Conservation (phyloP, 2,329 filamentous ascomycete species). For the Sodiomyces alkalinus region DNA sequence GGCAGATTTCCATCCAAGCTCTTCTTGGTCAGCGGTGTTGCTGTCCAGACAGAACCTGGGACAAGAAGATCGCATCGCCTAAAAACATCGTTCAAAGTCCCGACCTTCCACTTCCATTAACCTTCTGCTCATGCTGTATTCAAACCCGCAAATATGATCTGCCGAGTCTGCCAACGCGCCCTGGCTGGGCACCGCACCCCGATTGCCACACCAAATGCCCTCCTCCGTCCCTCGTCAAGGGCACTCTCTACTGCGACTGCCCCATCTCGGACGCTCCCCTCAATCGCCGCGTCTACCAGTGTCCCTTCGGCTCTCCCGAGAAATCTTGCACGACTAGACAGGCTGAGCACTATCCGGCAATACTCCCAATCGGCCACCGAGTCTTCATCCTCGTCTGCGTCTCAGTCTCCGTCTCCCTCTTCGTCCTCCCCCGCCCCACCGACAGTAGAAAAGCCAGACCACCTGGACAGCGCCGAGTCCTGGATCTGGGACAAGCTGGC, state of each 20-base stretch:
- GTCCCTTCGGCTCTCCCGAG: background rate
- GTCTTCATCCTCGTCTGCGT: no score
- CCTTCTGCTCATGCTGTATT: no score
- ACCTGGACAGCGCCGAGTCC: conserved; percentile 39
- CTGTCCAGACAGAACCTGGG: no score
- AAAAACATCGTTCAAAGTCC: no score
- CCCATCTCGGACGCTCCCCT: background rate
- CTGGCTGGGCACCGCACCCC: no score
- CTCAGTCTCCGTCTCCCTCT: no score
- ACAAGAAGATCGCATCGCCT: no score
- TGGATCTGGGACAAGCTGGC: conserved; percentile 40
- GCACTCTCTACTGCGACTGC: background rate
- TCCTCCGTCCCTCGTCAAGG: conserved; percentile 1
- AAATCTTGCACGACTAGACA: background rate
- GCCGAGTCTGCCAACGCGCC: conserved; percentile 7
- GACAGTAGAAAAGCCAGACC: conserved; percentile 27
- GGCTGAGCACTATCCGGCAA: no score
- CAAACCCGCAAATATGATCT: conserved; percentile 5
- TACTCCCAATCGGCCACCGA: background rate
- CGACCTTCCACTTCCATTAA: background rate
- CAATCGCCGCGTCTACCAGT: background rate
- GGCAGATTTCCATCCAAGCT: no score
- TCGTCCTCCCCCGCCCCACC: conserved; percentile 4
- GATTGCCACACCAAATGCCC: conserved; percentile 3
- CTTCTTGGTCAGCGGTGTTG: no score